Conservation (phyloP, 2,329 filamentous ascomycete genomes). For the Cercospora nicotianae region DNA sequence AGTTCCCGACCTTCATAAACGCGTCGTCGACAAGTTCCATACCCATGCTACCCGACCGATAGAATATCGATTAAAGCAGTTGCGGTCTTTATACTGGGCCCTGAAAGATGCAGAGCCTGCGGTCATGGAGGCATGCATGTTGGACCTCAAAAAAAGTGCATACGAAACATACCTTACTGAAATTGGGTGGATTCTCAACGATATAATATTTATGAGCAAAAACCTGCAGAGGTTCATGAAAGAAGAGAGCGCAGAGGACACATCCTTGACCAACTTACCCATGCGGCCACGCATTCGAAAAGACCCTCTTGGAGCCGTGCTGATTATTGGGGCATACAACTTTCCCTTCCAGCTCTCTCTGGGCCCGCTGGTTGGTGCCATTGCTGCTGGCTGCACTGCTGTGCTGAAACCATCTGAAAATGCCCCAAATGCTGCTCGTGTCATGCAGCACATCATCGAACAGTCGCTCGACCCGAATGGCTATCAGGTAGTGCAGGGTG, state of each 20-base stretch:
- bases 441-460: slow-evolving; percentile 76
- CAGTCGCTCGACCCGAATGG: slow-evolving; percentile 72
- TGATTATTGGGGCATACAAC: slow-evolving; percentile 91
- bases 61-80: slow-evolving; percentile 78
- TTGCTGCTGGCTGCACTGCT: slow-evolving; percentile 86
- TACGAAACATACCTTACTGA: slow-evolving; percentile 76
- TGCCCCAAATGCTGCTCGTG: slow-evolving; percentile 71
- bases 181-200: slow-evolving; percentile 74
- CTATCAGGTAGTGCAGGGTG: slow-evolving; percentile 79
- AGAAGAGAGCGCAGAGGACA: slow-evolving; percentile 73
- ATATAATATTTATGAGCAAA: slow-evolving; percentile 74
- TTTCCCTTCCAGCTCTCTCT: slow-evolving; percentile 83
- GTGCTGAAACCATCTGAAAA: slow-evolving; percentile 89
- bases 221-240: slow-evolving; percentile 79
- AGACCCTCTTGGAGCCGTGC: slow-evolving; percentile 78
- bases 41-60: slow-evolving; percentile 79
- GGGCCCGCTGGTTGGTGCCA: slow-evolving; percentile 80
- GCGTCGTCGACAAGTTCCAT: slow-evolving; percentile 67
- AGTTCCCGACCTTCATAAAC: no score
- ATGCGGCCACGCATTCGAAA: slow-evolving; percentile 77
- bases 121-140: slow-evolving; percentile 71
- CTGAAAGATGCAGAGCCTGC: slow-evolving; percentile 74
- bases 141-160: slow-evolving; percentile 69
- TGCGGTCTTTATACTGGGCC: slow-evolving; percentile 93
- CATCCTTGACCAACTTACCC: slow-evolving; percentile 65